Conservation (phyloP, 805 yeast genomes). For the Zygosaccharomyces siamensis region DNA sequence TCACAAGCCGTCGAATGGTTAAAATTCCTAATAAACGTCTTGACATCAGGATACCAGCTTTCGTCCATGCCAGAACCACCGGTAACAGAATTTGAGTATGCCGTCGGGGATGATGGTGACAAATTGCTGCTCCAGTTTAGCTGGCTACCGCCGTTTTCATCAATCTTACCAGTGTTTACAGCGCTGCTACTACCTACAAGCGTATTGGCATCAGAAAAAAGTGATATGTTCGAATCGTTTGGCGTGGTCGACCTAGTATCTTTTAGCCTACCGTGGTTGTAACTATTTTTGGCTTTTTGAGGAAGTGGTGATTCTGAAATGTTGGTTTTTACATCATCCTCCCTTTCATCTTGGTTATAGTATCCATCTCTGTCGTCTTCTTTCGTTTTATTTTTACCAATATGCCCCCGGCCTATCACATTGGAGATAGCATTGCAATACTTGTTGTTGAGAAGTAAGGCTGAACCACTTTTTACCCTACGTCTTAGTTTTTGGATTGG, state of each 20-base stretch:
- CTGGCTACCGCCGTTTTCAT: constrained; percentile 1
- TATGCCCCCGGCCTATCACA: constrained; percentile 1
- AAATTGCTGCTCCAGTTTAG: background rate
- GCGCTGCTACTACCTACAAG: constrained; percentile 12
- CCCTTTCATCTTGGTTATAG: background rate
- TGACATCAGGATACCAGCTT: constrained; percentile 9
- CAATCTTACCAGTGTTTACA: background rate
- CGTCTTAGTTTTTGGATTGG: background rate
- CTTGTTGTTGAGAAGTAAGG: constrained; percentile 1
- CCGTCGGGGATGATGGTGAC: background rate
- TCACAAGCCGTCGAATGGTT: constrained; percentile 45
- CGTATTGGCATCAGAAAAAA: constrained; percentile 21
- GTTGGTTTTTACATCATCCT: background rate
- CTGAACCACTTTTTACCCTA: background rate
- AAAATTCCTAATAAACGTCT: constrained; percentile 35
- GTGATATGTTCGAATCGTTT: constrained; percentile 14
- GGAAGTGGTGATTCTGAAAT: background rate
- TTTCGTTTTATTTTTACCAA: background rate
- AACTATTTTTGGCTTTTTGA: background rate
- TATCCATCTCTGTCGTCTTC: background rate
- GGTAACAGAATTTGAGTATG: background rate
- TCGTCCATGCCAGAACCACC: background rate
- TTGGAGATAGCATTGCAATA: background rate
- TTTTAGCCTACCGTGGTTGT: background rate
- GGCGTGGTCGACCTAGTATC: background rate